Percentiles rank a stretch among this genome's conserved stretches.
phyloP scores from a whole-genome alignment of 768 basidiomycete species.

The Termitomyces sp. region DNA sequence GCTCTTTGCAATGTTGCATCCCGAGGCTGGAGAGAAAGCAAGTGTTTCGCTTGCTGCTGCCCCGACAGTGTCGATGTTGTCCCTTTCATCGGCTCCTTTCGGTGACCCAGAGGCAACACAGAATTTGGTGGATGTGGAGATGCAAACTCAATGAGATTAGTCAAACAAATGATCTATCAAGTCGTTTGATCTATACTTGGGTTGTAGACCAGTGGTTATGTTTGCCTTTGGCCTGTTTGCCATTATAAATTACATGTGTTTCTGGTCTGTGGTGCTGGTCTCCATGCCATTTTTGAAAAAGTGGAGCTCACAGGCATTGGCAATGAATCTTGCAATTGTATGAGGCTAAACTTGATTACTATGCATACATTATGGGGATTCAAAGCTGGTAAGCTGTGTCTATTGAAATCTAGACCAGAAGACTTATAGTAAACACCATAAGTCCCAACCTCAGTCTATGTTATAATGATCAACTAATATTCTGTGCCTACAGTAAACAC shows the following conservation, averaged over 20 bases:
- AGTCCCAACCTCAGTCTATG: too few species aligned
- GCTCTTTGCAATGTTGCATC: constrained; percentile 18
- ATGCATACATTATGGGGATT: too few species aligned
- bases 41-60: not conserved
- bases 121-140: not conserved
- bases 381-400: too few species aligned
- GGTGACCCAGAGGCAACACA: not conserved
- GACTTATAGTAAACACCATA: too few species aligned
- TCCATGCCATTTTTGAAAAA: not conserved
- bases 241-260: not conserved
- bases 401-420: too few species aligned
- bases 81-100: not conserved
- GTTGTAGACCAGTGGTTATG: not conserved
- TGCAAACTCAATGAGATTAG: not conserved
- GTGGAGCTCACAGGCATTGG: not conserved
- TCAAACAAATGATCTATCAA: not conserved
- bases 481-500: too few species aligned
- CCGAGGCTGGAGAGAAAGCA: not conserved
- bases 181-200: not conserved
- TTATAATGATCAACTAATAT: too few species aligned
- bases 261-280: not conserved
- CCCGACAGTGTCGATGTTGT: not conserved
- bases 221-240: not conserved
- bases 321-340: not conserved
- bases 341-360: too few species aligned